Evolutionary conservation across 139 green algal genomes (phyloP).

Genomic region (Haematococcus sp.): DNA sequence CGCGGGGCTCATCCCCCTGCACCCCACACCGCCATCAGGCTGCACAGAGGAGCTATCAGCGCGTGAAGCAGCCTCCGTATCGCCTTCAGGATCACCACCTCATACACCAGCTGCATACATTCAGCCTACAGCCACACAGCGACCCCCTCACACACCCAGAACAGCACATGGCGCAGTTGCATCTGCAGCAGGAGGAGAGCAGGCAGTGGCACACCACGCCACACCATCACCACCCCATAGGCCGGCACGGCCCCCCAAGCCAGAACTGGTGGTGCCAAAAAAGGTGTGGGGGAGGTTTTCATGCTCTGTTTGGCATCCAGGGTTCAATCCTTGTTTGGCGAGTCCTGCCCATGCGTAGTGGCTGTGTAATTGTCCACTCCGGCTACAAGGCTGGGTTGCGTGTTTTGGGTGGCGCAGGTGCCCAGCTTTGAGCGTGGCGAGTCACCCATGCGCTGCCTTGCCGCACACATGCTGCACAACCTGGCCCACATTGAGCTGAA

Average conservation of each 20-base stretch:
- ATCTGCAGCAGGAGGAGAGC: constrained; percentile 11
- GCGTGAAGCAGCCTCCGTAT: no score
- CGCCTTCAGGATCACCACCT: no score
- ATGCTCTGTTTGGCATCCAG: not conserved
- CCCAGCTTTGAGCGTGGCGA: constrained; percentile 13
- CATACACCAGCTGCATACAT: no score
- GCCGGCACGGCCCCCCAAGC: constrained; percentile 50
- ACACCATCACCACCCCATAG: constrained; percentile 21
- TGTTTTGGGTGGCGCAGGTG: not conserved
- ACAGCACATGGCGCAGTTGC: not conserved
- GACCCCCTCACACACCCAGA: no score
- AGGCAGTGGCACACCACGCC: not conserved
- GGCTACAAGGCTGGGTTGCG: no score
- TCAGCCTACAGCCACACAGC: no score
- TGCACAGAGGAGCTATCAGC: no score
- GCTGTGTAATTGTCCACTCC: no score
- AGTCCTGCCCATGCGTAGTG: no score
- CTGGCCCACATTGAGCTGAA: constrained; percentile 66
- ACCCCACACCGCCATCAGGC: not conserved
- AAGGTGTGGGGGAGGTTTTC: constrained; percentile 7
- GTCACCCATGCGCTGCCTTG: constrained; percentile 27
- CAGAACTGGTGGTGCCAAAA: constrained; percentile 50
- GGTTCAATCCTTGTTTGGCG: no score
- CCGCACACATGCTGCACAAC: constrained; percentile 71
- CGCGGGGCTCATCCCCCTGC: constrained; percentile 35